A percentile compares a stretch with the other conserved stretches of the same genome.
Evolutionary conservation across 2,329 filamentous ascomycete genomes (phyloP).

Genomic region (Colletotrichum kahawae): DNA sequence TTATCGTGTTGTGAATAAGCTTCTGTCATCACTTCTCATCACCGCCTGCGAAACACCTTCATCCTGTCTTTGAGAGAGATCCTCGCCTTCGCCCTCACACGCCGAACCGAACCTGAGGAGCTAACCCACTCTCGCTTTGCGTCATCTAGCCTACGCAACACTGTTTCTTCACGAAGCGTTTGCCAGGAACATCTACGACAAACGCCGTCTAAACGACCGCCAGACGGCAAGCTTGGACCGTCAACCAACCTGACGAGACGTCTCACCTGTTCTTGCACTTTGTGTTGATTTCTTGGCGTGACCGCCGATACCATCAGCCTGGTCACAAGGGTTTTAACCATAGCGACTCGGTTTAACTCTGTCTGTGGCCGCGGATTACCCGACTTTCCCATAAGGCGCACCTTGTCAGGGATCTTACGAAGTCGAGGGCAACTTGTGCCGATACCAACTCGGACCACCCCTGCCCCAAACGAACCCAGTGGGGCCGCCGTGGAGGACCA

Average conservation of each 20-base stretch:
- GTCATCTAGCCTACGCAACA: conserved; percentile 11
- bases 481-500: conserved; percentile 16
- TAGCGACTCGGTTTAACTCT: conserved; percentile 3
- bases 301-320: neutral
- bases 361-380: neutral
- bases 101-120: neutral
- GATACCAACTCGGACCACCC: conserved; percentile 8
- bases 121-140: conserved; percentile 8
- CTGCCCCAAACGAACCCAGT: conserved; percentile 15
- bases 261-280: conserved; percentile 7
- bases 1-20: conserved; percentile 8
- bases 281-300: conserved; percentile 11
- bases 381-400: neutral
- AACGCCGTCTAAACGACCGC: neutral
- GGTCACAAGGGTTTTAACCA: conserved; percentile 6
- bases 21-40: conserved; percentile 9
- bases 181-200: neutral
- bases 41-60: conserved; percentile 6
- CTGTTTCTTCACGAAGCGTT: neutral
- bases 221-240: neutral
- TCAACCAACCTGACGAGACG: conserved; percentile 2
- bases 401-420: neutral
- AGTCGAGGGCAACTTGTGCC: conserved; percentile 12
- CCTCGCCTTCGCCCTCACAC: neutral
- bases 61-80: neutral